Conservation (phyloP, 2,329 filamentous ascomycete species). For the Diaporthe longicolla region DNA sequence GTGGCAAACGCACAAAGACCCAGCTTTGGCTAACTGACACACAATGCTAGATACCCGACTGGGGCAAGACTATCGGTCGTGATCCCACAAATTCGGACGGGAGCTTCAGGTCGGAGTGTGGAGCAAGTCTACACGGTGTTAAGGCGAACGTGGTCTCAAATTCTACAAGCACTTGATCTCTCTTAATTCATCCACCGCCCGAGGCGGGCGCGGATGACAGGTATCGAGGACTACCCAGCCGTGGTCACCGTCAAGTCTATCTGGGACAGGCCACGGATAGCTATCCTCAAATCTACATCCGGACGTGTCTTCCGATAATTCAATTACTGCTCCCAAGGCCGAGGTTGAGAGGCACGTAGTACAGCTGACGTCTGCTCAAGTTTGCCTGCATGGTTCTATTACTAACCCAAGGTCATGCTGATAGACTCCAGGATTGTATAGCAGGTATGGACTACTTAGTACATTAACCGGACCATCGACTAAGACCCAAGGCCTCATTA, state of each 20-base stretch:
- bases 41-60: conserved; percentile 29
- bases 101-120: conserved; percentile 40
- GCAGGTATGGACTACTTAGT: not conserved
- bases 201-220: not conserved
- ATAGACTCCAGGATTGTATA: not conserved
- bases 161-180: conserved; percentile 5
- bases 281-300: not conserved
- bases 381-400: not conserved
- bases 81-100: conserved; percentile 41
- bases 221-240: no score
- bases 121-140: conserved; percentile 34
- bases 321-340: not conserved
- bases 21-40: no score
- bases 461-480: not conserved
- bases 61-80: conserved; percentile 40
- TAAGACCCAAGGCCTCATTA: not conserved
- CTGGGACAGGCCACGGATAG: not conserved
- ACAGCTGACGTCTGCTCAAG: not conserved
- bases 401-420: not conserved
- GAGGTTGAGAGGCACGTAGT: not conserved
- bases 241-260: no score
- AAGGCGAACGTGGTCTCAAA: conserved; percentile 34
- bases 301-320: not conserved
- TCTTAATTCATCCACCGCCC: not conserved
- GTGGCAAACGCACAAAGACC: no score